Conservation (phyloP, 2,329 filamentous ascomycete genomes). For the Pezicula neosporulosa region DNA sequence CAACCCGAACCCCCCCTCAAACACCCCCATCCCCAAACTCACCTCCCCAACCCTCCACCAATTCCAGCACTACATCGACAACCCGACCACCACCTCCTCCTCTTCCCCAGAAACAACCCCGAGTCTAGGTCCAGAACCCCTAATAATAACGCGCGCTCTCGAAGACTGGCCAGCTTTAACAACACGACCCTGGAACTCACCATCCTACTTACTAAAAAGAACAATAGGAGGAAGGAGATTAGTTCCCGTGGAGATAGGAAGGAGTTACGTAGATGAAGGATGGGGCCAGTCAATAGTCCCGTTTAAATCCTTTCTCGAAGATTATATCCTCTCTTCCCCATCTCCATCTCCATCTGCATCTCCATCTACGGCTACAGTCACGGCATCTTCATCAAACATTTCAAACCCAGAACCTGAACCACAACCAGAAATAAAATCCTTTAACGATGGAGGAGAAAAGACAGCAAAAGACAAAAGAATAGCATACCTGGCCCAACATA, state of each 20-base stretch:
- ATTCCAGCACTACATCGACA: conserved; percentile 39
- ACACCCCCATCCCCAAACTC: conserved; percentile 1
- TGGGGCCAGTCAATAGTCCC: conserved; percentile 82
- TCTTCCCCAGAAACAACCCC: conserved; percentile 52
- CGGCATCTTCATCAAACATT: too few relatives aligned
- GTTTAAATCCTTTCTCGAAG: conserved; percentile 66
- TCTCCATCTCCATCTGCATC: too few relatives aligned
- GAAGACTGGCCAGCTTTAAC: conserved; percentile 75
- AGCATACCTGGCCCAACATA: conserved; percentile 89
- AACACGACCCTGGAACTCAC: conserved; percentile 66
- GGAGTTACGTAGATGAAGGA: conserved; percentile 79
- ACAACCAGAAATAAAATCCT: neutral
- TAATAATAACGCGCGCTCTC: conserved; percentile 67
- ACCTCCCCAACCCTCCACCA: conserved; percentile 16
- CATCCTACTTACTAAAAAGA: conserved; percentile 66
- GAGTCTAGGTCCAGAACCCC: conserved; percentile 59
- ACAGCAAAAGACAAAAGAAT: conserved; percentile 31
- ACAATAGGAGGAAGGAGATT: conserved; percentile 77
- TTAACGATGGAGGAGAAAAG: neutral
- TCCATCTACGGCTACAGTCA: too few relatives aligned
- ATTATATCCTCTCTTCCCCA: conserved; percentile 16
- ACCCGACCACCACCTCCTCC: conserved; percentile 10
- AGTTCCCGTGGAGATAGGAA: conserved; percentile 81
- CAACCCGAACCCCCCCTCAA: too few relatives aligned
- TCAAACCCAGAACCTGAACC: too few relatives aligned